Base-by-base conservation (phyloP, 805 yeast genomes). In the Kazachstania taianensis region DNA sequence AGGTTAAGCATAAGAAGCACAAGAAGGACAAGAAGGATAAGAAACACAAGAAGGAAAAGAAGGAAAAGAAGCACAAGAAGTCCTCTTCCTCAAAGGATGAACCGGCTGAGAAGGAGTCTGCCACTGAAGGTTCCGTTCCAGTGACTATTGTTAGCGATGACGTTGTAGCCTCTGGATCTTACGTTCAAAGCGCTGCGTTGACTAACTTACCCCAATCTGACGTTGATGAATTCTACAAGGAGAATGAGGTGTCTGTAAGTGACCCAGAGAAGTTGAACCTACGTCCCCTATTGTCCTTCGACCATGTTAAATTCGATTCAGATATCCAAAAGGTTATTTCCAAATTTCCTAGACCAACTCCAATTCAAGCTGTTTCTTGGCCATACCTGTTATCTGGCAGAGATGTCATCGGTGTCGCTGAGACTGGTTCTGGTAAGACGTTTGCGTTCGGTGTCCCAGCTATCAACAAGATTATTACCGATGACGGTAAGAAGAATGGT, bases 381-480 rank as follows among this genome's bases (percentile, higher is more conserved):
- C 97, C 98, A 45, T 85, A 75, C 53, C 63, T 89, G 36, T 63
- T 86, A 34, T 63, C 73, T 15, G 81, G 81, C 13, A 71, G 78
- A 40, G 98, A 89, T 56, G 94, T 87, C 18, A 74, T 89, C 46
- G 98, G 97, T 59, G 95, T 89, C 45, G 98, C 98, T 10, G 96
- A 89, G 63, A 89, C 98, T 3, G 98, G 98, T 26, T 84, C 96
- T 1, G 98, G 98, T 53, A 89, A 89, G 61, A 89, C 98, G 0
- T 80, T 89, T 62, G 97, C 96, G 0, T 92, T 89, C 57, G 95
- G 96, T 57, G 92, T 92, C 22, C 98, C 99, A 32, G 96, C 96
- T n/a, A 72, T 89, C 36, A 70, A 84, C 52, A 76, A 77, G 43
- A 64, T 89, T 32, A 50, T 67, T 32, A 57, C 59, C 0, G 57